These are phyloP conservation scores for Amauroascus niger DNA, from an alignment of 2,329 filamentous ascomycete genomes.

Conservation along the genomic window DNA sequence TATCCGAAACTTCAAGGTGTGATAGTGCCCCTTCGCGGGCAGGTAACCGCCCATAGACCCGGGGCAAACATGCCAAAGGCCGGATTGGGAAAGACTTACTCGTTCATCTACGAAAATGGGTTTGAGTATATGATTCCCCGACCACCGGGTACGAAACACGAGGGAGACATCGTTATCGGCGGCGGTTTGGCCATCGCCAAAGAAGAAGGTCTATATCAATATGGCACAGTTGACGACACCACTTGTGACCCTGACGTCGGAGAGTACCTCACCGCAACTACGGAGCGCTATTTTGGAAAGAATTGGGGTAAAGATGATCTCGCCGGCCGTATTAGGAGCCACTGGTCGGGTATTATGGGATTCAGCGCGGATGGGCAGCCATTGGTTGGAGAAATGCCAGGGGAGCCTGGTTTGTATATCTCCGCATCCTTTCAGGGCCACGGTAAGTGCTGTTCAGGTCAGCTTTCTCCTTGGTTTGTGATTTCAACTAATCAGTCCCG, in stretches of 20 bases:
- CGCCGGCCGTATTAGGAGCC: constrained; percentile 38
- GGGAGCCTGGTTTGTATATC: constrained; percentile 17
- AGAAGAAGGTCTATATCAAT: constrained; percentile 19
- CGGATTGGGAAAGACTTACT: constrained; percentile 14
- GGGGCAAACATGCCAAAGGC: constrained; percentile 15
- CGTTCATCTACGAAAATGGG: constrained; percentile 23
- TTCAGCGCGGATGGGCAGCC: constrained; percentile 46
- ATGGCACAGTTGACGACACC: constrained; percentile 20
- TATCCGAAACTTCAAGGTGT: constrained; percentile 38
- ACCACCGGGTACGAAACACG: constrained; percentile 14
- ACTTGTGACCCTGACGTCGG: constrained; percentile 17
- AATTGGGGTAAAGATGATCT: constrained; percentile 38
- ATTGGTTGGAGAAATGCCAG: constrained; percentile 41
- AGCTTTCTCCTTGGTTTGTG: background rate
- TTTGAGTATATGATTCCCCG: constrained; percentile 33
- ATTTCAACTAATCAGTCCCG: background rate
- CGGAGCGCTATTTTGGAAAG: constrained; percentile 26
- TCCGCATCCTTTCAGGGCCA: constrained; percentile 18
- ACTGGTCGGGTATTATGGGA: constrained; percentile 52
- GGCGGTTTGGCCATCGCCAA: constrained; percentile 19
- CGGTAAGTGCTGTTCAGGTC: constrained; percentile 10
- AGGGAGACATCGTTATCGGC: constrained; percentile 20
- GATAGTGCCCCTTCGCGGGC: constrained; percentile 44
- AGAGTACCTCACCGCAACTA: constrained; percentile 21
- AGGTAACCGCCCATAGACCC: constrained; percentile 37